phyloP scores from a whole-genome alignment of 345 rosid species.

The Cardamine resedifolia region DNA sequence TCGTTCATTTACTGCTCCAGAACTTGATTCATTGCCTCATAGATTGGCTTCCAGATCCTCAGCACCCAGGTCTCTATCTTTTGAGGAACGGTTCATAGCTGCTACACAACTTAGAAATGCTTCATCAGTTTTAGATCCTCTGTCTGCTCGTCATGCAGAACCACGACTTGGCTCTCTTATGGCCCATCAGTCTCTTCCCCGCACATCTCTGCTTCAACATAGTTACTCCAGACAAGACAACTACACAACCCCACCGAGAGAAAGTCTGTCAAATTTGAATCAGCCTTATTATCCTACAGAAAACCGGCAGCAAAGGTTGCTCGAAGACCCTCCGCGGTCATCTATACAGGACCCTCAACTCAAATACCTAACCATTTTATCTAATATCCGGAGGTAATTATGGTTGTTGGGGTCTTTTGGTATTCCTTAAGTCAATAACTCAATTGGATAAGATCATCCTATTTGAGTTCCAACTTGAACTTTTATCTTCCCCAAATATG shows the following conservation, averaged over 20 bases:
- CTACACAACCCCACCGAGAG: slow-evolving; percentile 32
- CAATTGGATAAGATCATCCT: not conserved
- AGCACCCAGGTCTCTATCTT: slow-evolving; percentile 27
- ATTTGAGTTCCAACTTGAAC: not conserved
- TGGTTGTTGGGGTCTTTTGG: not conserved
- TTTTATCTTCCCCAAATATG: slow-evolving; percentile 5
- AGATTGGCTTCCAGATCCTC: slow-evolving; percentile 27
- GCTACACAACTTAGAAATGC: slow-evolving; percentile 35
- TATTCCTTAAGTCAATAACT: not conserved
- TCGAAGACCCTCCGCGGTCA: slow-evolving; percentile 34
- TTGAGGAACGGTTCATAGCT: slow-evolving; percentile 39
- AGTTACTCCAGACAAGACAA: slow-evolving; percentile 33
- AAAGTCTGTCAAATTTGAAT: slow-evolving; percentile 19
- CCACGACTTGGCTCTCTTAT: slow-evolving; percentile 16
- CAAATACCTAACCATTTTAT: slow-evolving; percentile 38
- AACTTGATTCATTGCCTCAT: slow-evolving; percentile 29
- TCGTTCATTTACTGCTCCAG: slow-evolving; percentile 40
- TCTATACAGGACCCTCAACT: slow-evolving; percentile 41
- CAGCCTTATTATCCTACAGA: slow-evolving; percentile 31
- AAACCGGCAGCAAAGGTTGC: slow-evolving; percentile 28
- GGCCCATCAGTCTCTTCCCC: slow-evolving; percentile 17
- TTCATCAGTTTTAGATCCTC: slow-evolving; percentile 38
- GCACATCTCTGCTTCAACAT: slow-evolving; percentile 23
- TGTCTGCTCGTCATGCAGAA: slow-evolving; percentile 27
- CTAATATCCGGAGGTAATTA: slow-evolving; percentile 40